phyloP scores from a whole-genome alignment of 192 early-diverging fungal species.

The Coemansia sp. region DNA sequence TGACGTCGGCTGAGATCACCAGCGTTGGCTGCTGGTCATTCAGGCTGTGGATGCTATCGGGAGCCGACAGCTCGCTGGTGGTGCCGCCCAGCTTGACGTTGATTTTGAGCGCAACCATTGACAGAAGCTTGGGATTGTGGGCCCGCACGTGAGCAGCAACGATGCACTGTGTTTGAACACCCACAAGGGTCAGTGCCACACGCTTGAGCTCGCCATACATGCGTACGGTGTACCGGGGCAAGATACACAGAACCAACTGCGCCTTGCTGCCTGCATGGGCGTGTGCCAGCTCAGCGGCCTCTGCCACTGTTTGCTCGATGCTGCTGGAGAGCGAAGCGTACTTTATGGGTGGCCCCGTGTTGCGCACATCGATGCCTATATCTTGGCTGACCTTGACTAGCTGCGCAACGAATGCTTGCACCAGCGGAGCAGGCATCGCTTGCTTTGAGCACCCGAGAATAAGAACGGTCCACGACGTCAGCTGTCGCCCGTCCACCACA shows the following conservation, averaged over 20 bases:
- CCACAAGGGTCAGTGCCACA: slow-evolving; percentile 48
- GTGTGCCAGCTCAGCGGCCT: neutral
- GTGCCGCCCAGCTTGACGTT: slow-evolving; percentile 67
- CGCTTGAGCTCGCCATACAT: slow-evolving; percentile 60
- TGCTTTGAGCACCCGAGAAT: slow-evolving; percentile 19
- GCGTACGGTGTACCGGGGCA: slow-evolving; percentile 10
- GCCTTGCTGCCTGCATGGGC: neutral
- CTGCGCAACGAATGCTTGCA: slow-evolving; percentile 15
- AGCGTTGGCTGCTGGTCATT: slow-evolving; percentile 46
- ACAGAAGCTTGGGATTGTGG: slow-evolving; percentile 21
- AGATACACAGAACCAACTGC: slow-evolving; percentile 32
- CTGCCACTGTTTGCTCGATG: neutral
- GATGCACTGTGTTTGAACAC: slow-evolving; percentile 58
- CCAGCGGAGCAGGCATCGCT: neutral
- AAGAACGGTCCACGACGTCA: slow-evolving; percentile 27
- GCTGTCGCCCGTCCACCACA: neutral
- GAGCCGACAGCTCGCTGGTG: slow-evolving; percentile 32
- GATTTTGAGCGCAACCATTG: slow-evolving; percentile 55
- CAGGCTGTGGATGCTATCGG: slow-evolving; percentile 8
- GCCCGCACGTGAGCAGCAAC: slow-evolving; percentile 13
- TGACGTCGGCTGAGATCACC: slow-evolving; percentile 61
- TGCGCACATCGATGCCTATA: slow-evolving; percentile 17
- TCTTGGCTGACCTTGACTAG: slow-evolving; percentile 15
- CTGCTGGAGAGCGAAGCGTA: neutral
- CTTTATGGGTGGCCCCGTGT: slow-evolving; percentile 18